These are phyloP conservation scores for Globisporangium polare DNA, from an alignment of 352 stramenopile genomes.

Conservation along the genomic window DNA sequence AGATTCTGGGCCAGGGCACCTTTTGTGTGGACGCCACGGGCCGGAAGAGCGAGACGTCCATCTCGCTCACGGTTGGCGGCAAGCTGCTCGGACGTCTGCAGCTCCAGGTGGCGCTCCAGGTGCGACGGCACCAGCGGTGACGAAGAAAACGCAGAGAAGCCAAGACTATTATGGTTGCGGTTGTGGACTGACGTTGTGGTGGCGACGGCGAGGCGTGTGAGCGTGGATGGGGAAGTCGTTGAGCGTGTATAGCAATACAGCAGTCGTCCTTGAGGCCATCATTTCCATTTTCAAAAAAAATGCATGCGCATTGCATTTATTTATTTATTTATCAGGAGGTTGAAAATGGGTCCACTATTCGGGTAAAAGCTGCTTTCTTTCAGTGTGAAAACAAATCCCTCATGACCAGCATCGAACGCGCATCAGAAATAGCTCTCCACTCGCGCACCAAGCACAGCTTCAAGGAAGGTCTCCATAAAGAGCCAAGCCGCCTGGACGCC, in stretches of 20 bases:
- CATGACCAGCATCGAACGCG: not conserved
- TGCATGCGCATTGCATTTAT: too few relatives aligned
- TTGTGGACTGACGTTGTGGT: too few relatives aligned
- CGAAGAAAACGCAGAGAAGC: too few relatives aligned
- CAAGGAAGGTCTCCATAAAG: not conserved
- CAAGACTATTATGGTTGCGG: not conserved
- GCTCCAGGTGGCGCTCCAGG: slow-evolving; percentile 52
- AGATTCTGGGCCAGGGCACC: slow-evolving; percentile 55
- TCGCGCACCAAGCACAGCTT: not conserved
- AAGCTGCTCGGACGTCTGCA: slow-evolving; percentile 56
- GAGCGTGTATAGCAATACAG: too few relatives aligned
- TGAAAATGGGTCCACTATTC: slow-evolving; percentile 4
- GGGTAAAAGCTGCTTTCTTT: not conserved
- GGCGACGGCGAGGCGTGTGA: too few relatives aligned
- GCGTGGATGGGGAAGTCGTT: too few relatives aligned
- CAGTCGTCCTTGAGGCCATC: too few relatives aligned
- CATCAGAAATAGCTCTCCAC: not conserved
- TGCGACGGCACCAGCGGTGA: slow-evolving; percentile 14
- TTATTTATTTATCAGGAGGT: too few relatives aligned
- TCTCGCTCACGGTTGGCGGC: slow-evolving; percentile 62
- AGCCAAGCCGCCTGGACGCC: not conserved
- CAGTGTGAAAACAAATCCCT: not conserved
- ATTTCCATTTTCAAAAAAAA: too few relatives aligned
- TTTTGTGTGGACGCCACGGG: slow-evolving; percentile 57
- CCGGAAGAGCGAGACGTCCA: slow-evolving; percentile 45